Evolutionary conservation across 495 filamentous ascomycete species (phyloP).

Genomic region (Hapsidospora chrysogenum): DNA sequence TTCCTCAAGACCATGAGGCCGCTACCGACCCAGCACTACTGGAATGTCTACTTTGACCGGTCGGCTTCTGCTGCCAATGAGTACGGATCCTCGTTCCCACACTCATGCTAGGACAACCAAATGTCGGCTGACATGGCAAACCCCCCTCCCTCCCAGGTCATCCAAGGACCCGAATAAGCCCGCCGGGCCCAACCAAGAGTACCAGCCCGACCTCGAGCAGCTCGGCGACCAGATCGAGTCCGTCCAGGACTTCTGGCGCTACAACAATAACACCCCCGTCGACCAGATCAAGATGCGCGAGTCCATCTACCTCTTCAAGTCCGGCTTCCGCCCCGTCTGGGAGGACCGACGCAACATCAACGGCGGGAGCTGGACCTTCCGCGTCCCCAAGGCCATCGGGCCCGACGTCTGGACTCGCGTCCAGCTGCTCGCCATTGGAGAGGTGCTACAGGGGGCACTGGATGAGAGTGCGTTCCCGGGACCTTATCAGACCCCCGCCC

Average conservation of each 20-base stretch:
- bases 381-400: conserved; percentile 56
- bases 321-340: conserved; percentile 74
- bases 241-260: conserved; percentile 72
- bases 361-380: conserved; percentile 78
- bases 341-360: conserved; percentile 71
- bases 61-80: conserved; percentile 13
- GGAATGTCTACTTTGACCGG: conserved; percentile 43
- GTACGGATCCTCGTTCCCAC: not conserved
- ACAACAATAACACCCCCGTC: conserved; percentile 77
- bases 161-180: conserved; percentile 21
- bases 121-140: conserved; percentile 4
- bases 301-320: conserved; percentile 76
- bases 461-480: conserved; percentile 39
- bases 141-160: conserved; percentile 11
- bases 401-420: conserved; percentile 67
- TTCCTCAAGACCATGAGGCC: conserved; percentile 41
- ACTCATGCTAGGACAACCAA: not conserved
- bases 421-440: conserved; percentile 67
- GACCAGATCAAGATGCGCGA: conserved; percentile 62
- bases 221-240: conserved; percentile 53
- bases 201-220: conserved; percentile 48
- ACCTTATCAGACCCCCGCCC: not conserved
- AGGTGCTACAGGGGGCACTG: conserved; percentile 60
- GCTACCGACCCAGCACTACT: conserved; percentile 42
- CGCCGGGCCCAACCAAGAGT: conserved; percentile 20